Base-by-base conservation (phyloP, 1,284 basidiomycete species). In the Cutaneotrichosporon cavernicola region DNA sequence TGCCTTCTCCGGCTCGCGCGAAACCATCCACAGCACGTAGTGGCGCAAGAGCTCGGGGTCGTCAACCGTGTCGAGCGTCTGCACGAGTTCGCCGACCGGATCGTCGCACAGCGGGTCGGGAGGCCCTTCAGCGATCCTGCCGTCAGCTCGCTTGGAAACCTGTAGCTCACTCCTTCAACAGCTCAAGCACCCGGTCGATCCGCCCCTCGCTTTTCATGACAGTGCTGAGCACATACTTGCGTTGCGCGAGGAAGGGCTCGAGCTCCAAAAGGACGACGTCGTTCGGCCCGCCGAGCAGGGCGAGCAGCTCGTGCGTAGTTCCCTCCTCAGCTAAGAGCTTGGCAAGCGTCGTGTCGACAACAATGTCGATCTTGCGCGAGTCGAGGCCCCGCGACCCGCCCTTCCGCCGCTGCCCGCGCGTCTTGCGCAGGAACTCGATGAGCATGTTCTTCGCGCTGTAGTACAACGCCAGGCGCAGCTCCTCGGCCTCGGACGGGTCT, bases 11-110 rank as follows among this genome's bases (percentile, higher is more conserved):
- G 86, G 81, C 75, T 91, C 87, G 31, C 85, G 85, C 69, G 85
- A 85, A 0, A 88, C 84, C 26, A 97, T 79, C 93, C 94, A 96
- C 6, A 91, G 77, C 0, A 86, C 89, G 86, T 91, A 94, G 59
- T 85, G 84, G 64, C 88, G 86, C 4, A 88, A 85, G 55, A 91
- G 72, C 6, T 81, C 75, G 30, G 85, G 84, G 72, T 91, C 88
- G 50, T 85, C 83, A 67, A 84, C 86, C 61, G 83, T 84, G 36
- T 80, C 84, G 3, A 96, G 81, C 16, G 91, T 79, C 4, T 82
- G 75, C 53, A 89, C 84, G 77, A 97, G 88, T 67, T 87, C 85
- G 5, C 83, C 82, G 0, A 91, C 75, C 0, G 92, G 90, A 71
- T 92, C 87, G 21, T 81, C 77, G 62, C 91, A 84, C 50, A 86